Evolutionary conservation across 2,329 filamentous ascomycete genomes (phyloP), one percentile per base, ranked within the genome.

Genomic region (Claviceps paspali): DNA sequence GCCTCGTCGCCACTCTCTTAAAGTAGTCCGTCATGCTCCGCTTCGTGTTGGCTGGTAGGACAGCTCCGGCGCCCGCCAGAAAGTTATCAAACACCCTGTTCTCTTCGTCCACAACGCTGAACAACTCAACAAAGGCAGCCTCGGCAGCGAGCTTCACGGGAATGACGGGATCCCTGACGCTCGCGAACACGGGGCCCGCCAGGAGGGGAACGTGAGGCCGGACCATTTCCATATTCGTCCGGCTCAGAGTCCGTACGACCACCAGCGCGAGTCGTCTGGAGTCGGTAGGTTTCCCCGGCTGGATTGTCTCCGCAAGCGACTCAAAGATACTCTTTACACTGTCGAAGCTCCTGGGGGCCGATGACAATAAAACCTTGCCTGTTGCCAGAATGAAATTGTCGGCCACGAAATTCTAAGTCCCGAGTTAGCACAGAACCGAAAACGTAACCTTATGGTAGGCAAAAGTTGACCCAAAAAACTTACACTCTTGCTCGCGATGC

Each of bases 11-110:
- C 45, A 98, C 83, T 29, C 91, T 70, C 68, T 94, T 94, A 64
- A 96, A 96, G 63, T 98, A 98, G 57, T 98, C 91, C 41, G 79
- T 73, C 81, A 98, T 95, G 56, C 80, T 86, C 48, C 88, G 73
- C 69, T 92, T 91, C 14, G 76, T 76, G 29, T 74, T 79, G 0
- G 82, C 61, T 7, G 77, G 68, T 41, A 95, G 59, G 3, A 75
- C 72, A 35, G 73, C 71, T 5, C 72, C 74, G 1, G 78, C 67
- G 0, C 77, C 76, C 8, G 73, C 67, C 64, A 95, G 78, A 60
- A 86, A 96, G 61, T 87, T 87, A 49, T 95, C 87, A 55, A 95
- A 96, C 15, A 95, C 76, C 44, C 74, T 78, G 41, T 68, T 70
- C 53, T 95, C 91, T 44, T 87, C 80, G 31, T 94, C 84, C 1